Evolutionary conservation across 257 asterid species (phyloP).

Genomic region (Thymus mandschuricus): DNA sequence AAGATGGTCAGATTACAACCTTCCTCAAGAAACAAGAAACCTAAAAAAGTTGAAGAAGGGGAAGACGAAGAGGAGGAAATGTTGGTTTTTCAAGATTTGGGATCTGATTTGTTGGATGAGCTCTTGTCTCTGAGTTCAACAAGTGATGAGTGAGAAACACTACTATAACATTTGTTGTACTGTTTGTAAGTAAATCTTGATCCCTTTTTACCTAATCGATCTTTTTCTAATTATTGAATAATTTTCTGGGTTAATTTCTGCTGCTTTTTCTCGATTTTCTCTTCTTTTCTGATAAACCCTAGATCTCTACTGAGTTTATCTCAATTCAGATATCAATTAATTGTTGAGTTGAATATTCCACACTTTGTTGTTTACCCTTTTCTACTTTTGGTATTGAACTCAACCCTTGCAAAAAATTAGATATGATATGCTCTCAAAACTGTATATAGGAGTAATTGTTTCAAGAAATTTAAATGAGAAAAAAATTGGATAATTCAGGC

Average conservation of each 20-base stretch:
- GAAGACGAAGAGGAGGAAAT: constrained; percentile 33
- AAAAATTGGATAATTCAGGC: not conserved
- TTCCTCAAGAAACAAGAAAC: not conserved
- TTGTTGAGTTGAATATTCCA: no score
- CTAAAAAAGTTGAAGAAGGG: not conserved
- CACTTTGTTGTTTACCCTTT: not conserved
- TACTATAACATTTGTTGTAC: no score
- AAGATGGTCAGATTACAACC: constrained; percentile 11
- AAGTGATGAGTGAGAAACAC: not conserved
- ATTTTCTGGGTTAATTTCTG: not conserved
- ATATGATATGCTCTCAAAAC: no score
- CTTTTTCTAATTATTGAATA: not conserved
- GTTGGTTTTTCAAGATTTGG: constrained; percentile 48
- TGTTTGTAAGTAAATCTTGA: constrained; percentile 15
- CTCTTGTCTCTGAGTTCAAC: constrained; percentile 33
- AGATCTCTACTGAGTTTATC: no score
- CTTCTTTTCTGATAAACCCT: constrained; percentile 13
- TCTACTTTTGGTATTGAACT: no score
- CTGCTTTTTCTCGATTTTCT: not conserved
- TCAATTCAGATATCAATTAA: no score
- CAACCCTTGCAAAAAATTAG: no score
- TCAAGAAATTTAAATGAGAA: no score
- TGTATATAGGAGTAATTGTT: no score
- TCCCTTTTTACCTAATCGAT: not conserved
- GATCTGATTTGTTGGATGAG: constrained; percentile 46